Evolutionary conservation across 2,329 filamentous ascomycete species (phyloP), one percentile per base, ranked within the genome.

Genomic region (Aspergillus fructus): DNA sequence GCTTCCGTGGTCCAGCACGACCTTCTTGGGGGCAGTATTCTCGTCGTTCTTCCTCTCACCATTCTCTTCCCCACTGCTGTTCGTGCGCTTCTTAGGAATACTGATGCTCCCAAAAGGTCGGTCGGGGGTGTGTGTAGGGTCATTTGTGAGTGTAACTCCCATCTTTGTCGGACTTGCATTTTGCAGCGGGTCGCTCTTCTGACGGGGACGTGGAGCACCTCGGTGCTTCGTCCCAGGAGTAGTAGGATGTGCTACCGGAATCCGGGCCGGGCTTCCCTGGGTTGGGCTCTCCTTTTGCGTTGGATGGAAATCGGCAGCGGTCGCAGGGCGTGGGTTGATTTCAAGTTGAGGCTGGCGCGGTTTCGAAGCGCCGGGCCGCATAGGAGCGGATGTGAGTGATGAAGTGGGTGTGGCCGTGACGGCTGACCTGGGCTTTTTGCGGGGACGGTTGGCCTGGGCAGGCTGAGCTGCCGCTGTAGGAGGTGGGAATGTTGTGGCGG

Each of bases 401-500:
- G 74, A 74, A 24, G 71, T 59, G 54, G 69, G 67, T 34, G 73
- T 58, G 2, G 69, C 70, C 5, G 74, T 73, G n/a, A 75, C 67
- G 50, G 70, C 69, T 40, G 68, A 60, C 33, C 68, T 63, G 23
- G 74, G 59, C 45, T 66, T 62, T 46, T 68, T 68, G 15, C 64
- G 74, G 58, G 52, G 71, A 49, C 75, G 74, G 42, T 68, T 66
- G 41, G 64, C 57, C 13, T 80, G 79, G 43, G 74, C 75, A 30
- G 83, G 81, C 67, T 83, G 82, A 49, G 83, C 82, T 59, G 84
- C 85, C 65, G 76, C 83, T n/a, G 84, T 83, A 17, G 82, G 78
- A 48, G 83, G 79, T 21, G 80, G 78, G 47, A 80, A 72, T 71
- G 62, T 34, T 27, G 76, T 76, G 12, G 71, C 66, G 41, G 75